Percentiles rank a stretch among this genome's conserved stretches.
phyloP scores from a whole-genome alignment of 2,329 filamentous ascomycete species.

The Microdochium bolleyi region DNA sequence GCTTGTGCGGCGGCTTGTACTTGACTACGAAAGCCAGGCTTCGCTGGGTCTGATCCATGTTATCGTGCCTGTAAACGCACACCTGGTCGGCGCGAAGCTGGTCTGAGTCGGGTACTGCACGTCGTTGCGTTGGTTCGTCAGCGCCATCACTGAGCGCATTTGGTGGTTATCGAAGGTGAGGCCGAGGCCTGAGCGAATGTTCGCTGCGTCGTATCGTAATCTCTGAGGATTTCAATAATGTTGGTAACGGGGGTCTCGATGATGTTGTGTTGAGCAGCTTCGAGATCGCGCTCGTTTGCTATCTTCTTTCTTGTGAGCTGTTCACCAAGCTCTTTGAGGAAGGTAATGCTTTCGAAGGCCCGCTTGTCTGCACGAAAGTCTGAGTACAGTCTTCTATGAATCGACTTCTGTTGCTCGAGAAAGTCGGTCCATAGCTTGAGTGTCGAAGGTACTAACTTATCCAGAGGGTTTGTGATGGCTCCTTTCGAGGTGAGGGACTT shows the following conservation, averaged over 20 bases:
- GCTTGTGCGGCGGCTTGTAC: conserved; percentile 13
- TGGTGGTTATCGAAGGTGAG: not conserved
- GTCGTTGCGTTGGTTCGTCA: not conserved
- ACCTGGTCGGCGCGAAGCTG: not conserved
- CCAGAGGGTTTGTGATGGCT: not conserved
- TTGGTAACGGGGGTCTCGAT: not conserved
- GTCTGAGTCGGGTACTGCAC: not conserved
- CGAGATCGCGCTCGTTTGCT: not conserved
- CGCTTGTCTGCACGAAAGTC: not conserved
- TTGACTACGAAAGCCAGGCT: conserved; percentile 5
- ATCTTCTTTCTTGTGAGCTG: not conserved
- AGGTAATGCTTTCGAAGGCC: not conserved
- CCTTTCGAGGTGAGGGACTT: not conserved
- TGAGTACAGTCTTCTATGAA: not conserved
- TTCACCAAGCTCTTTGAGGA: not conserved
- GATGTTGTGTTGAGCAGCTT: not conserved
- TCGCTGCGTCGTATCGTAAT: not conserved
- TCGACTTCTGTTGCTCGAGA: not conserved
- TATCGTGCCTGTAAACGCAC: not conserved
- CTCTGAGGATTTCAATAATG: not conserved
- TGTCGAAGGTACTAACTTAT: not conserved
- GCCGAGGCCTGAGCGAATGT: not conserved
- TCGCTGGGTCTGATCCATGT: not conserved
- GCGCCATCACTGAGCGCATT: not conserved
- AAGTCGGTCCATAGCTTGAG: not conserved